Evolutionary conservation across 768 basidiomycete genomes (phyloP).

Genomic region (Rhodocollybia butyracea): DNA sequence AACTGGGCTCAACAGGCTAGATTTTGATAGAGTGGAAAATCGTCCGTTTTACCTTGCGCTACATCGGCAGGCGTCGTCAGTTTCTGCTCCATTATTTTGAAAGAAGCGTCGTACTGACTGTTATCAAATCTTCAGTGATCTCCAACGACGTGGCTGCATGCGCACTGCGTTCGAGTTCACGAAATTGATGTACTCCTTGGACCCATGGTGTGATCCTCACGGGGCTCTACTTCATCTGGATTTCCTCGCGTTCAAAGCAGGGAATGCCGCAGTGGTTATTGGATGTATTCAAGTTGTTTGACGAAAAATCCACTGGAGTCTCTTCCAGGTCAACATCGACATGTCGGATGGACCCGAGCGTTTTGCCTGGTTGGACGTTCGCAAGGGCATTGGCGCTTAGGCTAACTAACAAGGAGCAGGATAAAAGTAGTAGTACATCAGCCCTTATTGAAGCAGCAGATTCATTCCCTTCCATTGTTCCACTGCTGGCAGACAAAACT

Average conservation of each 20-base stretch:
- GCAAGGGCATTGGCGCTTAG: constrained; percentile 66
- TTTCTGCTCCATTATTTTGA: constrained; percentile 17
- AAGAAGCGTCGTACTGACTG: background rate
- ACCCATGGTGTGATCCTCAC: constrained; percentile 88
- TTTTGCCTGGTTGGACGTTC: constrained; percentile 79
- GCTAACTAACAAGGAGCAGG: constrained; percentile 43
- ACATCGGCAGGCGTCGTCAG: constrained; percentile 76
- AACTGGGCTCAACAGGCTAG: constrained; percentile 75
- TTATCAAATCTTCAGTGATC: constrained; percentile 46
- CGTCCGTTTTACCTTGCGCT: constrained; percentile 89
- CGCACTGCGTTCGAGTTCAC: constrained; percentile 92
- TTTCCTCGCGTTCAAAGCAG: constrained; percentile 77
- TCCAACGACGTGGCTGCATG: constrained; percentile 85
- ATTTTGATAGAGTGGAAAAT: constrained; percentile 90
- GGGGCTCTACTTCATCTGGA: constrained; percentile 85
- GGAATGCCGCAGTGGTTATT: constrained; percentile 81
- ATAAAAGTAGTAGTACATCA: constrained; percentile 54
- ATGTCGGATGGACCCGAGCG: constrained; percentile 44
- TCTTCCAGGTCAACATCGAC: constrained; percentile 8
- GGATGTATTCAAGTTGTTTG: constrained; percentile 55
- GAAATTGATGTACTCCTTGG: constrained; percentile 78
- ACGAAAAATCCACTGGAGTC: constrained; percentile 16
- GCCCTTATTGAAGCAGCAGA: constrained; percentile 73
- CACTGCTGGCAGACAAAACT: constrained; percentile 84
- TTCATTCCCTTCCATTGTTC: constrained; percentile 78